Evolutionary conservation across 768 basidiomycete species (phyloP).

Genomic region (Amanita pallidorosea): DNA sequence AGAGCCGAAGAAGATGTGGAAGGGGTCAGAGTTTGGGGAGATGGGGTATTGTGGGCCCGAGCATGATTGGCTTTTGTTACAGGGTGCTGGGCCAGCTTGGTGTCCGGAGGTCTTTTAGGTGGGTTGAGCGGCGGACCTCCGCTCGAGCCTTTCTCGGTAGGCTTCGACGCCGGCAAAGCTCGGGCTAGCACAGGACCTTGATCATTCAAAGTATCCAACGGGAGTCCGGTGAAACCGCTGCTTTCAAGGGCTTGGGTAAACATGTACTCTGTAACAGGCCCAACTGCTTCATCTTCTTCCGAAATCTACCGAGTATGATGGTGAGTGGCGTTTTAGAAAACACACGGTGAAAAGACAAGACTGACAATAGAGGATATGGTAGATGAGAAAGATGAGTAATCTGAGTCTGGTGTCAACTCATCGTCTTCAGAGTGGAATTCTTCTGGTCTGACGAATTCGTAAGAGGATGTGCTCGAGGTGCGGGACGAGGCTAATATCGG

Average conservation of each 20-base stretch:
- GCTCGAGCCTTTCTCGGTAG: neutral
- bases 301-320: neutral
- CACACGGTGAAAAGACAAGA: neutral
- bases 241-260: slow-evolving; percentile 4
- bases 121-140: slow-evolving; percentile 1
- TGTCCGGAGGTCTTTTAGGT: slow-evolving; percentile 4
- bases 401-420: slow-evolving; percentile 3
- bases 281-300: slow-evolving; percentile 5
- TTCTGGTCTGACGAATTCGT: slow-evolving; percentile 6
- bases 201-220: neutral
- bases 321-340: neutral
- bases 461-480: slow-evolving; percentile 2
- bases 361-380: slow-evolving; percentile 6
- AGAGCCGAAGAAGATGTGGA: neutral
- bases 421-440: slow-evolving; percentile 7
- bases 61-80: neutral
- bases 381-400: slow-evolving; percentile 4
- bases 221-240: neutral
- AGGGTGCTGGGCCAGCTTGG: neutral
- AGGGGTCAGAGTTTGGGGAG: neutral
- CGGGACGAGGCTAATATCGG: neutral
- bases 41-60: neutral
- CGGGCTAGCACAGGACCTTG: neutral
- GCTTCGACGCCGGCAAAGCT: neutral
- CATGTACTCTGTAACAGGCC: slow-evolving; percentile 5